Conservation (phyloP, 345 rosid genomes). For the Acer yangbiense region DNA sequence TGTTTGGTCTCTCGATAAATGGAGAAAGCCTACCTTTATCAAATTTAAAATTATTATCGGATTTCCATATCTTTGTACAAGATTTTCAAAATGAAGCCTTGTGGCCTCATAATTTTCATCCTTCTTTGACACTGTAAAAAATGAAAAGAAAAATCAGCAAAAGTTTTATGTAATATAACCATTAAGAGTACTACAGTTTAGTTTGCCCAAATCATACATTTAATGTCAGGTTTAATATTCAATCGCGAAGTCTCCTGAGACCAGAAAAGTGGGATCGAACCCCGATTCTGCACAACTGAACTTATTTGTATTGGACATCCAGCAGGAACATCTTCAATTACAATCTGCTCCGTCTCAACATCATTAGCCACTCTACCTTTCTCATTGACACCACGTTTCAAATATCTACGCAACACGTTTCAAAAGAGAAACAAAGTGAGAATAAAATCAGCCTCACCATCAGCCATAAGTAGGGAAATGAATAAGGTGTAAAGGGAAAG, state of each 20-base stretch:
- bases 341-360: slow-evolving; percentile 98
- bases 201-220: slow-evolving; percentile 50
- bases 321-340: slow-evolving; percentile 76
- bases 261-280: slow-evolving; percentile 98
- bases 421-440: slow-evolving; percentile 21
- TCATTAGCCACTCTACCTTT: slow-evolving; percentile 98
- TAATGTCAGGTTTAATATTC: slow-evolving; percentile 87
- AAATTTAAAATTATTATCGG: slow-evolving; percentile 83
- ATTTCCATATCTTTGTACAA: slow-evolving; percentile 85
- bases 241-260: slow-evolving; percentile 93
- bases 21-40: slow-evolving; percentile 64
- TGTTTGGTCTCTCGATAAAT: background rate
- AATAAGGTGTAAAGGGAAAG: background rate
- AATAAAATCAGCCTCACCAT: slow-evolving; percentile 11
- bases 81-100: slow-evolving; percentile 88
- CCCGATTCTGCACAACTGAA: slow-evolving; percentile 92
- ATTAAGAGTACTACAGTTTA: background rate
- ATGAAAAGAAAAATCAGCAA: slow-evolving; percentile 28
- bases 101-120: slow-evolving; percentile 83
- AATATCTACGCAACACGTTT: slow-evolving; percentile 46
- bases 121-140: slow-evolving; percentile 70
- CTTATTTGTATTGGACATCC: slow-evolving; percentile 67
- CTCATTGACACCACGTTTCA: slow-evolving; percentile 92
- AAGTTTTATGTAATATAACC: background rate
- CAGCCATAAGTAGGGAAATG: slow-evolving; percentile 14